Evolutionary conservation across 768 basidiomycete genomes (phyloP), one percentile per base, ranked within the genome.

Genomic region (Melanogaster broomeanus): DNA sequence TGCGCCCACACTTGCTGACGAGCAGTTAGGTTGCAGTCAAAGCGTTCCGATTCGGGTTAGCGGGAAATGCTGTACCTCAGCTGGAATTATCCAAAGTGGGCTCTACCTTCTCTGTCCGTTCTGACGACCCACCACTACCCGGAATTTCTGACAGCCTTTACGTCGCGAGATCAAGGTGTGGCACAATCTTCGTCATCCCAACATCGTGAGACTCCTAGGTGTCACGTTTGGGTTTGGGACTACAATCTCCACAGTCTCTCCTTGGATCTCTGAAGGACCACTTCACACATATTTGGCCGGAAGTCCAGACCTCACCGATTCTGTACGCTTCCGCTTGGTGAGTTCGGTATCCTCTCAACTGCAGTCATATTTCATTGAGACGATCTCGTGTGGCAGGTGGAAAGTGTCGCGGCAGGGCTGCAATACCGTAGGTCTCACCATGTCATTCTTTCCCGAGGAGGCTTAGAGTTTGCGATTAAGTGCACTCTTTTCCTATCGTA

Each of bases 171-270:
- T 65, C 21, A 41, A 42, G 18, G 62, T 61, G 18, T 63, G 63
- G 63, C 46, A 45, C 27, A 21, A 42, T 18, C 49, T 65, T 13
- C 12, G 30, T 16, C 56, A 63, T 45, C 24, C 27, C 15, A 65
- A 63, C 45, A 46, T 65, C 25, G 37, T 65, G 2, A 56, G 56
- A 7, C 54, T 63, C n/a, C 51, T 46, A n/a, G 61, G 64, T 11
- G 43, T 50, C 6, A 40, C 52, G 12, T 39, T 42, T 18, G 56
- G 35, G n/a, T 37, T 37, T 11, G 35, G 35, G 6, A 6, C 16
- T 4, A 11, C 18, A 6, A 58, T 45, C 57, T 53, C 51, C 58
- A 61, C n/a, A 53, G 52, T 64, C 16, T 63, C 47, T 37, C 60
- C 60, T 5, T 55, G 58, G 55, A 45, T 53, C 30, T 55, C 48